phyloP scores from a whole-genome alignment of 2,329 filamentous ascomycete species.

The Podosphaera fusca region DNA sequence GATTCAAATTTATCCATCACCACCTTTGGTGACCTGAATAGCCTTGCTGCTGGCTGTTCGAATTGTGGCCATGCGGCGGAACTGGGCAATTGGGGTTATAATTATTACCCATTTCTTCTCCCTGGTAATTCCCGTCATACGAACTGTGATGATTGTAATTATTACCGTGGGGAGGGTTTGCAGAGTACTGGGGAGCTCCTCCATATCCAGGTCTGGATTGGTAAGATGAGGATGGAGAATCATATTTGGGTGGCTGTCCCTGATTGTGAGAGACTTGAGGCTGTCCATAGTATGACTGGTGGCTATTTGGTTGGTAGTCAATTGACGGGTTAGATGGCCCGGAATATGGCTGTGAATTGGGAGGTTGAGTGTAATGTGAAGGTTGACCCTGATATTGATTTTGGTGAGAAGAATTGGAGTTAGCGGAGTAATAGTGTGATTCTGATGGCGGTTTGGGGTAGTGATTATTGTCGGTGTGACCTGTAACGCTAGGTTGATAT shows the following conservation, averaged over 20 bases:
- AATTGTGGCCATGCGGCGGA: not conserved
- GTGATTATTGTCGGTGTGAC: slow-evolving; percentile 6
- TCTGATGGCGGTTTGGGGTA: slow-evolving; percentile 4
- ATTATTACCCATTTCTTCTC: no score
- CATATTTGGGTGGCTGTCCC: slow-evolving; percentile 6
- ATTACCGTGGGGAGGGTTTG: not conserved
- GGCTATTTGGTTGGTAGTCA: slow-evolving; percentile 2
- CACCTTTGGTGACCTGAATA: not conserved
- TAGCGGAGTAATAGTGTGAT: slow-evolving; percentile 2
- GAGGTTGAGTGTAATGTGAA: slow-evolving; percentile 2
- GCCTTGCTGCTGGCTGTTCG: not conserved
- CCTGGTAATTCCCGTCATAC: not conserved
- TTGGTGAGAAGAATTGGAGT: slow-evolving; percentile 3
- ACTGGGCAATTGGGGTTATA: not conserved
- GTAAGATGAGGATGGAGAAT: slow-evolving; percentile 6
- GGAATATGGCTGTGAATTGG: slow-evolving; percentile 3
- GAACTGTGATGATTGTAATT: not conserved
- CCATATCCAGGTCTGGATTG: not conserved
- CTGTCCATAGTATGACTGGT: not conserved
- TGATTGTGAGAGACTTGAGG: slow-evolving; percentile 5
- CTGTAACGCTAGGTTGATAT: slow-evolving; percentile 24
- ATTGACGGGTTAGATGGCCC: slow-evolving; percentile 4
- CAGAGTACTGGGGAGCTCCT: not conserved
- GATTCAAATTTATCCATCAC: not conserved
- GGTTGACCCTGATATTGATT: slow-evolving; percentile 2